Evolutionary conservation across 768 basidiomycete genomes (phyloP).

Genomic region (Macrolepiota dolichaula): DNA sequence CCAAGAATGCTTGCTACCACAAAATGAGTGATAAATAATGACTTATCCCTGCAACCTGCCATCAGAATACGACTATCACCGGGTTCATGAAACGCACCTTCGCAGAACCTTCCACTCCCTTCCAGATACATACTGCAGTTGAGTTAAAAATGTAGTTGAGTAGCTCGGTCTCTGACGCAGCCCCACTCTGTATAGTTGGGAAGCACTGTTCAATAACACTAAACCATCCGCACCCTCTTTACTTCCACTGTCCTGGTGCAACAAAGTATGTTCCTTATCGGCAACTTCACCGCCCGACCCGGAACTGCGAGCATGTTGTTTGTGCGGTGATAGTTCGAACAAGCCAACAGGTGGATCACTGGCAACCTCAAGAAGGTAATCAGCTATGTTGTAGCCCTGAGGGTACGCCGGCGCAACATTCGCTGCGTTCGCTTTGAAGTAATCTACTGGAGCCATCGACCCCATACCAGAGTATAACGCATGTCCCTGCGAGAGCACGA

Average conservation of each 20-base stretch:
- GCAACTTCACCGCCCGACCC: neutral
- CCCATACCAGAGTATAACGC: conserved; percentile 81
- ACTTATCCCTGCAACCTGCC: conserved; percentile 58
- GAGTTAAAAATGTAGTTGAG: conserved; percentile 83
- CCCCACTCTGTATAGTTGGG: conserved; percentile 6
- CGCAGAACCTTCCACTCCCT: conserved; percentile 83
- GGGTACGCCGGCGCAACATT: conserved; percentile 49
- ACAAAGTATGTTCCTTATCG: neutral
- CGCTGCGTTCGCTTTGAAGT: conserved; percentile 51
- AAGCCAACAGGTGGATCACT: conserved; percentile 54
- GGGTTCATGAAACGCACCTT: conserved; percentile 34
- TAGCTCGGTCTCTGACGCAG: conserved; percentile 32
- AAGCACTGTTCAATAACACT: conserved; percentile 11
- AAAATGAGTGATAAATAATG: conserved; percentile 79
- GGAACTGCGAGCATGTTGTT: neutral
- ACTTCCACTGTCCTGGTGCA: neutral
- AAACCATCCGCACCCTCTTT: neutral
- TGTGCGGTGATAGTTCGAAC: conserved; percentile 26
- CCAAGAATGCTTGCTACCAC: conserved; percentile 69
- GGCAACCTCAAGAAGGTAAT: conserved; percentile 88
- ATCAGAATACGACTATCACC: neutral
- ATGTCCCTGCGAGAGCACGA: conserved; percentile 75
- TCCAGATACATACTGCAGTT: conserved; percentile 76
- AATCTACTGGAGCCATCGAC: conserved; percentile 60
- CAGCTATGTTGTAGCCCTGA: conserved; percentile 87